phyloP scores from a whole-genome alignment of 495 filamentous ascomycete genomes.

The Aspergillus nidulans region DNA sequence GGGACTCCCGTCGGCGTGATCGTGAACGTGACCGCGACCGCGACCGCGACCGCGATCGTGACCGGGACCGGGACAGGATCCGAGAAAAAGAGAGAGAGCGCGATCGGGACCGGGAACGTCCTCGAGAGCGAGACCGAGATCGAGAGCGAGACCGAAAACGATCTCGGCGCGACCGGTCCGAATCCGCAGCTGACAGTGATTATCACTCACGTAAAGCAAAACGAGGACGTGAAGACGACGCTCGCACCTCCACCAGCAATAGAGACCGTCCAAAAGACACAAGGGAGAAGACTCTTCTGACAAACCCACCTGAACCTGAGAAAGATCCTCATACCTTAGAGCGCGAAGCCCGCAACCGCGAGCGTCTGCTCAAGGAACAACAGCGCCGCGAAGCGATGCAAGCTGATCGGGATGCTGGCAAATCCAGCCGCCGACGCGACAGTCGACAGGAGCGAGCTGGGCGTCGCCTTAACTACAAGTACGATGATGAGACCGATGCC shows the following conservation, averaged over 20 bases:
- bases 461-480: constrained; percentile 53
- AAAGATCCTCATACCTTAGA: constrained; percentile 72
- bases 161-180: constrained; percentile 48
- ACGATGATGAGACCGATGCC: constrained; percentile 51
- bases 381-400: constrained; percentile 60
- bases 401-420: constrained; percentile 41
- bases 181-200: constrained; percentile 35
- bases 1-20: constrained; percentile 44
- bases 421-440: constrained; percentile 47
- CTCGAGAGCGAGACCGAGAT: constrained; percentile 42
- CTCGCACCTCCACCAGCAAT: constrained; percentile 12
- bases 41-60: constrained; percentile 30
- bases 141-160: constrained; percentile 53
- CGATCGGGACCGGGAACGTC: constrained; percentile 43
- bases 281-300: constrained; percentile 16
- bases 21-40: constrained; percentile 42
- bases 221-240: constrained; percentile 30
- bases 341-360: constrained; percentile 69
- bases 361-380: constrained; percentile 72
- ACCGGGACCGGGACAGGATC: constrained; percentile 44
- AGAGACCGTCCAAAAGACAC: constrained; percentile 14
- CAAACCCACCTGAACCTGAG: constrained; percentile 31
- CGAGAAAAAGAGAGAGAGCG: constrained; percentile 42
- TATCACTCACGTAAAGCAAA: constrained; percentile 36
- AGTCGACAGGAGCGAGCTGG: constrained; percentile 48